Conservation (phyloP, 257 asterid genomes). For the Solanum chilense region DNA sequence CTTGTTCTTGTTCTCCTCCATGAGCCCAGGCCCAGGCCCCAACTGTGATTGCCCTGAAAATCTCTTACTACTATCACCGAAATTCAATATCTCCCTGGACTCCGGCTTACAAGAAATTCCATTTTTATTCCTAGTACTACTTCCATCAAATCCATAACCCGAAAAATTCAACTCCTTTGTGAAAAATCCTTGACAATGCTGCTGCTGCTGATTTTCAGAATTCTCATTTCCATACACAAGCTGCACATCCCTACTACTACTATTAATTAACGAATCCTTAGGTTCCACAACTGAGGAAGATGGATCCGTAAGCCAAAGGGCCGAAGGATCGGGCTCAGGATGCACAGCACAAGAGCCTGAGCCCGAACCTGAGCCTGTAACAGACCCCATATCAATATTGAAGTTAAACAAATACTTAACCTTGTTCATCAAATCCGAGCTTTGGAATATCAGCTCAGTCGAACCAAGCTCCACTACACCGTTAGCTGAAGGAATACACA, state of each 20-base stretch:
- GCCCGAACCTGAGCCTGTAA: conserved; percentile 34
- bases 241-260: background rate
- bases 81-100: conserved; percentile 45
- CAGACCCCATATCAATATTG: conserved; percentile 34
- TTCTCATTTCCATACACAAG: conserved; percentile 22
- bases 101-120: conserved; percentile 37
- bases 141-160: conserved; percentile 31
- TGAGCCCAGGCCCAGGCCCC: background rate
- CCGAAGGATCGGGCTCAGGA: conserved; percentile 49
- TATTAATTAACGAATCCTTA: conserved; percentile 16
- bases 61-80: conserved; percentile 32
- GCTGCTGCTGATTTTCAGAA: conserved; percentile 29
- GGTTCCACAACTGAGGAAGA: conserved; percentile 22
- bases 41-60: conserved; percentile 20
- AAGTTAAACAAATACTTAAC: conserved; percentile 58
- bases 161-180: conserved; percentile 43
- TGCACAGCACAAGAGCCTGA: conserved; percentile 40
- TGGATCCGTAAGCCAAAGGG: conserved; percentile 60
- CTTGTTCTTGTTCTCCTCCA: conserved; percentile 26
- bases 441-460: conserved; percentile 54
- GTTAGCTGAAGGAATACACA: conserved; percentile 57
- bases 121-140: conserved; percentile 13
- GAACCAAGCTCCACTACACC: conserved; percentile 94
- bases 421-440: conserved; percentile 66
- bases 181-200: conserved; percentile 12